Evolutionary conservation across 2,329 filamentous ascomycete genomes (phyloP).

Genomic region (Hymenoscyphus occultus): DNA sequence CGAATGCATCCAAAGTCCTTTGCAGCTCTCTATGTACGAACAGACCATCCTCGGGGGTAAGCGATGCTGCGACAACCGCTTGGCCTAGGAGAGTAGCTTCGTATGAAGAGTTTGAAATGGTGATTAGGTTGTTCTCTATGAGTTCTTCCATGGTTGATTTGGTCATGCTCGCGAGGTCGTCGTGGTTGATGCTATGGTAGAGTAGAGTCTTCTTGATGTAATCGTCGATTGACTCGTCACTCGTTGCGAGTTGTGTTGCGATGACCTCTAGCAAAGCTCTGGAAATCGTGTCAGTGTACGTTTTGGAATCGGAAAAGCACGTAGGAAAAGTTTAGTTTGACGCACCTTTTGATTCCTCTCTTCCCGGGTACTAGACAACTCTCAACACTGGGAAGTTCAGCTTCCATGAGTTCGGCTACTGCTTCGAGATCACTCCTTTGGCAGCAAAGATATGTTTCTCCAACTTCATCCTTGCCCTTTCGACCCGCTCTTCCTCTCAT

Average conservation of each 20-base stretch:
- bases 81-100: slow-evolving; percentile 63
- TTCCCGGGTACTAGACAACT: slow-evolving; percentile 68
- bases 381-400: slow-evolving; percentile 65
- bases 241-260: slow-evolving; percentile 64
- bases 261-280: slow-evolving; percentile 72
- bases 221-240: slow-evolving; percentile 60
- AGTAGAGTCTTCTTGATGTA: slow-evolving; percentile 68
- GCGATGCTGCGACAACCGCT: slow-evolving; percentile 68
- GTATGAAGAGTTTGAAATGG: slow-evolving; percentile 50
- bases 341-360: slow-evolving; percentile 62
- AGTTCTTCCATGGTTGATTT: slow-evolving; percentile 59
- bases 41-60: slow-evolving; percentile 71
- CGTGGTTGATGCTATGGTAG: slow-evolving; percentile 51
- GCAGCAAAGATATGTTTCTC: slow-evolving; percentile 76
- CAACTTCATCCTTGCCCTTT: slow-evolving; percentile 74
- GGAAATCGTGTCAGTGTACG: slow-evolving; percentile 11
- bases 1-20: slow-evolving; percentile 67
- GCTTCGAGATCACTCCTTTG: slow-evolving; percentile 64
- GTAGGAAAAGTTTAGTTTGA: neutral
- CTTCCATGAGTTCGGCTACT: slow-evolving; percentile 67
- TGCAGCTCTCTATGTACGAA: slow-evolving; percentile 69
- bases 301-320: neutral
- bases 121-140: slow-evolving; percentile 52
- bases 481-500: slow-evolving; percentile 77
- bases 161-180: slow-evolving; percentile 52